phyloP scores from a whole-genome alignment of 2,329 filamentous ascomycete species.

The Diaporthe velutina region DNA sequence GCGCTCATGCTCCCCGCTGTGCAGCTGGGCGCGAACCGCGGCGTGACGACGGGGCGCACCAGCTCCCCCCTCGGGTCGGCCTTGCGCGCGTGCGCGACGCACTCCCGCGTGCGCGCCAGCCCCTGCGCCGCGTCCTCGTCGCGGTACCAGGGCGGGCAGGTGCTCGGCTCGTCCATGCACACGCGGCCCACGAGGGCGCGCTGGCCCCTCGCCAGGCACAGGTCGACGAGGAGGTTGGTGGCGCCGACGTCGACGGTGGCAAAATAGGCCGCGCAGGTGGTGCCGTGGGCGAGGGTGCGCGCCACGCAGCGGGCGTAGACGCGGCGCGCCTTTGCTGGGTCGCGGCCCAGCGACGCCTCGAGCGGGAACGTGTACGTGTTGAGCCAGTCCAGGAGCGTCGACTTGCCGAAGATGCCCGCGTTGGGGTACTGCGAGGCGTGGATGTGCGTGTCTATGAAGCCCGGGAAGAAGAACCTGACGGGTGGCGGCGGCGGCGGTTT shows the following conservation, averaged over 20 bases:
- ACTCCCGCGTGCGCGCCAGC: constrained; percentile 67
- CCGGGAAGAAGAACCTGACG: constrained; percentile 84
- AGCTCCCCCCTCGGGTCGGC: constrained; percentile 77
- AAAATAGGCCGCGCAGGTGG: constrained; percentile 95
- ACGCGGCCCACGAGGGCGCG: constrained; percentile 91
- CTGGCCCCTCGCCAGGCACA: constrained; percentile 85
- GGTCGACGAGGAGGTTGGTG: constrained; percentile 90
- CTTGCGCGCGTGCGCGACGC: constrained; percentile 73
- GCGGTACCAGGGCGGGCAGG: constrained; percentile 83
- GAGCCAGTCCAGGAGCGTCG: constrained; percentile 93
- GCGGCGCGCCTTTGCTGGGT: constrained; percentile 71
- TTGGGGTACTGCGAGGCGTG: constrained; percentile 97
- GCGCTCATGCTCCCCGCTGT: constrained; percentile 69
- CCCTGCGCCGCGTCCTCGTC: constrained; percentile 75
- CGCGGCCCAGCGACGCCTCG: constrained; percentile 77
- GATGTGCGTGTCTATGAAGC: constrained; percentile 93
- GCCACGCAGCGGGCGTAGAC: constrained; percentile 85
- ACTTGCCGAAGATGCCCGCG: constrained; percentile 91
- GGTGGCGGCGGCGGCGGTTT: background rate
- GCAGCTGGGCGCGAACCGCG: constrained; percentile 75
- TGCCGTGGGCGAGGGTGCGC: constrained; percentile 88
- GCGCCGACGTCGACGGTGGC: constrained; percentile 88
- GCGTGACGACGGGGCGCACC: constrained; percentile 85
- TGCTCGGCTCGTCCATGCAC: constrained; percentile 84
- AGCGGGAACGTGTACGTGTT: constrained; percentile 95